These are phyloP conservation scores for Hypomyces perniciosus DNA, from an alignment of 2,329 filamentous ascomycete species.

Conservation along the genomic window DNA sequence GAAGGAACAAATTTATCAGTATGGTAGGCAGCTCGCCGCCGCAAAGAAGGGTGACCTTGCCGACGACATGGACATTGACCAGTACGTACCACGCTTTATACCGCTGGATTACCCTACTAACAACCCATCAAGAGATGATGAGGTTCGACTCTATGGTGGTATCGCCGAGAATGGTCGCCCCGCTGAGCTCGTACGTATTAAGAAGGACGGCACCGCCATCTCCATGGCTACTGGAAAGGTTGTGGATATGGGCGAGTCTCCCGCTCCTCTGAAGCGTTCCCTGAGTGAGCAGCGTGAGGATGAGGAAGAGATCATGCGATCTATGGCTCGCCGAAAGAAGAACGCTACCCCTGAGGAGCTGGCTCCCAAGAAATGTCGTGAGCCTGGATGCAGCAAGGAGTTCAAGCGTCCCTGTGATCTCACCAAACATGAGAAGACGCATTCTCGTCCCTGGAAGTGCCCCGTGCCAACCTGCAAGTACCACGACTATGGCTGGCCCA, in stretches of 20 bases:
- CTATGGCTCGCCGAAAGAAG: constrained; percentile 95
- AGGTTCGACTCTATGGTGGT: constrained; percentile 75
- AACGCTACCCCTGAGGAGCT: constrained; percentile 81
- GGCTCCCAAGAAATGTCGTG: constrained; percentile 69
- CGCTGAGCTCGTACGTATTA: constrained; percentile 76
- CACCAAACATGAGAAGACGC: constrained; percentile 97
- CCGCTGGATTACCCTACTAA: constrained; percentile 26
- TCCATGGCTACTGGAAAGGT: constrained; percentile 67
- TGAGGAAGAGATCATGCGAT: constrained; percentile 77
- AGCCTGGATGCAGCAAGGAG: constrained; percentile 75
- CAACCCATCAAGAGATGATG: constrained; percentile 43
- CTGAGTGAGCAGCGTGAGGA: constrained; percentile 65
- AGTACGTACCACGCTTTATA: constrained; percentile 41
- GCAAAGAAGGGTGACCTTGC: constrained; percentile 59
- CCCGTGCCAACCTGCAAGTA: constrained; percentile 79
- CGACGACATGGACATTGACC: constrained; percentile 52
- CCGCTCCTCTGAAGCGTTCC: constrained; percentile 59
- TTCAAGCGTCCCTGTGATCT: constrained; percentile 97
- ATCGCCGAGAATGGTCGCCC: constrained; percentile 75
- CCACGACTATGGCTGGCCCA: constrained; percentile 84
- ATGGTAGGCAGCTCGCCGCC: constrained; percentile 77
- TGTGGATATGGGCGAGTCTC: constrained; percentile 49
- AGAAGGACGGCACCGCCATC: constrained; percentile 72
- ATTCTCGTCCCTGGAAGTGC: constrained; percentile 95
- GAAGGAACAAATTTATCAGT: constrained; percentile 84